These are phyloP conservation scores for Metrosideros polymorpha DNA, from an alignment of 441 rosid genomes.

Conservation along the genomic window DNA sequence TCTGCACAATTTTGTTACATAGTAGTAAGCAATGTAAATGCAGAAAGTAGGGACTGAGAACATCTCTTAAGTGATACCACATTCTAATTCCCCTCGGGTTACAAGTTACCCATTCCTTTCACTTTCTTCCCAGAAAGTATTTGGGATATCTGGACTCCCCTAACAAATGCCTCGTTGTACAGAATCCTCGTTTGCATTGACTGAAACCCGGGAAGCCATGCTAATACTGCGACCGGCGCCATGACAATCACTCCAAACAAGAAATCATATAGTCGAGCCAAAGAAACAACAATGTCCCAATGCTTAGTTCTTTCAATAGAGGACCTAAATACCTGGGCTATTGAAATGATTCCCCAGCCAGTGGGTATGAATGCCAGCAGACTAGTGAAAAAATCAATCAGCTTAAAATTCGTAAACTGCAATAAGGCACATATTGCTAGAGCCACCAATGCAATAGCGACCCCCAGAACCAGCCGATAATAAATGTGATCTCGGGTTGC, in stretches of 20 bases:
- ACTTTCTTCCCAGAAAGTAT: slow-evolving; percentile 2
- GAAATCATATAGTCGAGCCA: slow-evolving; percentile 3
- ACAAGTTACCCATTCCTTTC: background rate
- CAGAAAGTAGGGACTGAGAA: background rate
- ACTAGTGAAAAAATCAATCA: background rate
- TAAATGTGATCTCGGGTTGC: background rate
- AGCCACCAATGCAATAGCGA: background rate
- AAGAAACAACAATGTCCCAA: background rate
- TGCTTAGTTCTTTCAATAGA: background rate
- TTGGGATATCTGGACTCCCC: slow-evolving; percentile 3
- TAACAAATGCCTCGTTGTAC: slow-evolving; percentile 4
- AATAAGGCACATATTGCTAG: background rate
- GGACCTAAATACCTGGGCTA: slow-evolving; percentile 3
- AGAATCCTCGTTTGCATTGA: slow-evolving; percentile 3
- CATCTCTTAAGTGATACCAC: background rate
- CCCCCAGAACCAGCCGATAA: background rate
- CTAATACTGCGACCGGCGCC: background rate
- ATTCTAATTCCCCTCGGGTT: background rate
- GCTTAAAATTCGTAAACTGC: background rate
- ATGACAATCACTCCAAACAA: slow-evolving; percentile 6
- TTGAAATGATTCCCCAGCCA: slow-evolving; percentile 5
- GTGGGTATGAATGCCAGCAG: slow-evolving; percentile 9
- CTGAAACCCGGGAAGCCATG: slow-evolving; percentile 12
- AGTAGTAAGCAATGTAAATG: background rate
- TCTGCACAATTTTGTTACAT: background rate